A percentile compares a stretch with the other conserved stretches of the same genome.
Conservation (phyloP, 768 basidiomycete genomes). For the Postia placenta region DNA sequence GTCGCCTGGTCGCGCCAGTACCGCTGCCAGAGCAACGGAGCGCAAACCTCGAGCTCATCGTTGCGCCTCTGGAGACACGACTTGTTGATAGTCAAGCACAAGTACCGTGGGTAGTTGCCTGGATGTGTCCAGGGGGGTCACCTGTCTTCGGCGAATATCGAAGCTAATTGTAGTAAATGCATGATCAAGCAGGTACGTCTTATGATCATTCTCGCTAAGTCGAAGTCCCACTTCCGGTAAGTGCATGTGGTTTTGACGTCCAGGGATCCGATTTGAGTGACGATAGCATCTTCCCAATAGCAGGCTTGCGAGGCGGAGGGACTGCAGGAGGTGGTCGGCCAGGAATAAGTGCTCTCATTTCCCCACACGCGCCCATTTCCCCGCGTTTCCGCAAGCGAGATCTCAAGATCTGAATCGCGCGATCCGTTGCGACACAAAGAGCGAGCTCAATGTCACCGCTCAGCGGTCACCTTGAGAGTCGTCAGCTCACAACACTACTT, state of each 20-base stretch:
- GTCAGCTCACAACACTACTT: too few relatives aligned
- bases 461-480: too few relatives aligned
- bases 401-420: too few relatives aligned
- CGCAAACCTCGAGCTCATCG: not conserved
- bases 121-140: not conserved
- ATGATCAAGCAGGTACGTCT: constrained; percentile 1
- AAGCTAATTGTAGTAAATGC: not conserved
- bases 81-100: not conserved
- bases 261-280: not conserved
- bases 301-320: too few relatives aligned
- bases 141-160: not conserved
- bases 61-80: not conserved
- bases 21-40: not conserved
- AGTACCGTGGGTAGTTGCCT: not conserved
- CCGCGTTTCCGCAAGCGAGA: too few relatives aligned
- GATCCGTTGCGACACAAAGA: too few relatives aligned
- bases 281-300: too few relatives aligned
- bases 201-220: not conserved
- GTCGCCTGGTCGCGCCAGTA: not conserved
- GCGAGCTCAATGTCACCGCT: too few relatives aligned
- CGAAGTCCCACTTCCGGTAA: not conserved
- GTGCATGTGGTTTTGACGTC: not conserved
- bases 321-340: too few relatives aligned
- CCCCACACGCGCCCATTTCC: too few relatives aligned
- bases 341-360: too few relatives aligned